Conservation (phyloP, 2,329 filamentous ascomycete genomes). For the Cercospora canescens region DNA sequence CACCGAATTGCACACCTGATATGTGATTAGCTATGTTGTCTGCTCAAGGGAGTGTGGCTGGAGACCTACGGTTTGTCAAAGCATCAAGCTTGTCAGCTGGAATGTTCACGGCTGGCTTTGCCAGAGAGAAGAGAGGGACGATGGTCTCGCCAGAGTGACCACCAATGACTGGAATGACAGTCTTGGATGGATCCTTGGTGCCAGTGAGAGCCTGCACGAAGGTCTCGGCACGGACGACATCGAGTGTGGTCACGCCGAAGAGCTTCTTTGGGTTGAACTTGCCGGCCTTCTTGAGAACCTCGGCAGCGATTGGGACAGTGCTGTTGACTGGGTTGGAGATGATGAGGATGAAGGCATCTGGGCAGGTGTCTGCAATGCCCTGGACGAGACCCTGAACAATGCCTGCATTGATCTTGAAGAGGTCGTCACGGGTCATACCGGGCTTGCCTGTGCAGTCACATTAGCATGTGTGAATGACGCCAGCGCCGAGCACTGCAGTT, state of each 20-base stretch:
- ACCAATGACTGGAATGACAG: constrained; percentile 88
- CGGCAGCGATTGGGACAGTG: constrained; percentile 94
- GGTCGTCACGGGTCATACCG: constrained; percentile 98
- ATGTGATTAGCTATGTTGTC: constrained; percentile 13
- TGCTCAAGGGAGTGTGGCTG: background rate
- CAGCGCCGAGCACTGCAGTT: constrained; percentile 1
- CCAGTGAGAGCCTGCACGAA: constrained; percentile 87
- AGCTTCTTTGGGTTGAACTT: constrained; percentile 95
- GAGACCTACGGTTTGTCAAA: constrained; percentile 73
- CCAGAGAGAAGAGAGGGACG: constrained; percentile 93
- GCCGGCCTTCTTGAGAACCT: constrained; percentile 89
- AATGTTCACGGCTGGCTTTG: constrained; percentile 75
- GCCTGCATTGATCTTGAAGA: constrained; percentile 99
- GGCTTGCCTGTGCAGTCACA: constrained; percentile 72
- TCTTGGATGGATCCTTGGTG: constrained; percentile 77
- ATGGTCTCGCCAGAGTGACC: constrained; percentile 98
- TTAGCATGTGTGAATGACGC: background rate
- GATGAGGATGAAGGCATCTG: constrained; percentile 92
- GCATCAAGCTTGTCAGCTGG: constrained; percentile 87
- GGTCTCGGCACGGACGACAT: constrained; percentile 96
- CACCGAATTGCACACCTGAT: constrained; percentile 84
- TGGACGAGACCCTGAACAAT: constrained; percentile 95
- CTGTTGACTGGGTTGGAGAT: constrained; percentile 99
- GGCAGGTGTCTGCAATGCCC: constrained; percentile 80
- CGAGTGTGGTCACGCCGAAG: constrained; percentile 97